Evolutionary conservation across 176 grass and related monocot genomes (phyloP), one percentile per base, ranked within the genome.

Genomic region (Ensete ventricosum): DNA sequence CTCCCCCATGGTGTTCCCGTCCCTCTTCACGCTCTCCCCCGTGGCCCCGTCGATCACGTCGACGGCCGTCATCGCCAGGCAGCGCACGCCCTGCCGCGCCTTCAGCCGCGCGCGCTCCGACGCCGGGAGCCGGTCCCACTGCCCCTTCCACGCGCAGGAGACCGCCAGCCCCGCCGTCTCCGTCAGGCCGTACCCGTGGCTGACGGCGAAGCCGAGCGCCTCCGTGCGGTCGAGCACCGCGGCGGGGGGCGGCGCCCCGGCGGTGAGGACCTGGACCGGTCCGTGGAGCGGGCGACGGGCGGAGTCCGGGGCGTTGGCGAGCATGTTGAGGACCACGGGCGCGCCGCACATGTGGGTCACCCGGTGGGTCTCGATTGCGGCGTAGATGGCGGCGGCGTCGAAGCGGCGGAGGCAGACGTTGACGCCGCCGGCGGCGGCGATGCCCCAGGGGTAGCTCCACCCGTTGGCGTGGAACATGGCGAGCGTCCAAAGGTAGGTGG

Each of bases 391-490:
- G 3, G 3, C 55, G 70, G 90, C 82, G 55, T 73, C 82, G 50
- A 97, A 84, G 27, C 85, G 93, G 74, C 87, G 84, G 75, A 93
- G 83, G 83, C 90, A 97, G 14, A 93, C 63, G 49, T 90, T 97
- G 69, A 90, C 90, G 62, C 90, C 93, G 51, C 90, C 93, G 2
- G 84, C 77, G n/a, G 19, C 83, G 17, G 93, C 85, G 82, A 97
- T 74, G 11, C 93, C 90, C 93, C 93, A 97, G 0, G 93, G 83
- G 67, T 85, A 97, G 77, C 83, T 88, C 93, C 93, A 97, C 0
- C 93, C 93, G 20, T 97, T 97, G 79, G 77, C 88, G 83, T 97
- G 93, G 76, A 93, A 97, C 90, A 97, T 88, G 53, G 87, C 90
- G 53, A 97, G 82, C 50, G 90, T 97, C 93, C 93, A 97, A 51